Evolutionary conservation across 1,284 basidiomycete genomes (phyloP).

Genomic region (Marasmius sp.): DNA sequence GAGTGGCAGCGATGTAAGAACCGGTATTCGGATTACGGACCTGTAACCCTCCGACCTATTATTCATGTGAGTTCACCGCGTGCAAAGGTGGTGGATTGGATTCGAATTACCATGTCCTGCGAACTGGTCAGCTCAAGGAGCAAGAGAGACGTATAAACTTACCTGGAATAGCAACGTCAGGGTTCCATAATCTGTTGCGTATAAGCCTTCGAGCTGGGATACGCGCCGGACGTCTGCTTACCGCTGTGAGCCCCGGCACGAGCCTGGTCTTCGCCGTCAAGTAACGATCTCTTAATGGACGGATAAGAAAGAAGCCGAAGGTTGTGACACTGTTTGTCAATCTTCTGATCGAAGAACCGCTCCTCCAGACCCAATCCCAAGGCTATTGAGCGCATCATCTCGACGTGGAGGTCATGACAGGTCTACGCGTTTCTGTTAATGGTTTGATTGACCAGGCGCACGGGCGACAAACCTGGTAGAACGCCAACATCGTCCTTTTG

Average conservation of each 20-base stretch:
- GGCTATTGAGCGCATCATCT: slow-evolving; percentile 81
- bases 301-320: slow-evolving; percentile 77
- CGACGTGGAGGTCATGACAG: slow-evolving; percentile 72
- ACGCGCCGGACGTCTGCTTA: slow-evolving; percentile 21
- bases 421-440: slow-evolving; percentile 36
- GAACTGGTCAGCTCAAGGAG: not conserved
- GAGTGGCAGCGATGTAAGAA: slow-evolving; percentile 68
- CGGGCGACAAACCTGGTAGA: slow-evolving; percentile 56
- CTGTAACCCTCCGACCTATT: slow-evolving; percentile 78
- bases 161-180: slow-evolving; percentile 80
- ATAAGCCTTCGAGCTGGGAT: not conserved
- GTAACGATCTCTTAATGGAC: slow-evolving; percentile 57
- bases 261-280: slow-evolving; percentile 68
- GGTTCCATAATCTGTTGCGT: slow-evolving; percentile 71
- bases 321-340: slow-evolving; percentile 77
- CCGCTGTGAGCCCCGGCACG: slow-evolving; percentile 80
- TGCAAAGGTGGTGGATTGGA: not conserved
- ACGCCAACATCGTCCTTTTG: slow-evolving; percentile 69
- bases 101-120: slow-evolving; percentile 51
- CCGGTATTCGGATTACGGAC: slow-evolving; percentile 78
- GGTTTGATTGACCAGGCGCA: too few relatives aligned
- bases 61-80: slow-evolving; percentile 4
- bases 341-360: slow-evolving; percentile 70
- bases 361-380: slow-evolving; percentile 74
- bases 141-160: not conserved